These are phyloP conservation scores for Aphanoascus verrucosus DNA, from an alignment of 2,329 filamentous ascomycete genomes.

Conservation along the genomic window DNA sequence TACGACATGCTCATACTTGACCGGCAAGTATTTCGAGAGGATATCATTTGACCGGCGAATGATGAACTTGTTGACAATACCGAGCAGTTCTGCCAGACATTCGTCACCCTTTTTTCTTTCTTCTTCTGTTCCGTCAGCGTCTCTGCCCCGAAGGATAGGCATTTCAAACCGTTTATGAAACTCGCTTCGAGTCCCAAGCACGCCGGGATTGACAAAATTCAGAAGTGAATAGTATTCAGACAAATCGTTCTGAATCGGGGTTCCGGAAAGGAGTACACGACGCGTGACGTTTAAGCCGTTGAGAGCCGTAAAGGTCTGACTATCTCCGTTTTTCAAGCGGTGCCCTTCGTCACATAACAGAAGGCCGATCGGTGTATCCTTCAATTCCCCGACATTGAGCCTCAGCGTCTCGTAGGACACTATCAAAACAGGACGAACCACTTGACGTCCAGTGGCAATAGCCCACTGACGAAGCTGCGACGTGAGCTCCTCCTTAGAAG, in stretches of 20 bases:
- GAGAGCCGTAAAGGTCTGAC: slow-evolving; percentile 83
- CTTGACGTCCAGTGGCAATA: slow-evolving; percentile 75
- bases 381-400: slow-evolving; percentile 80
- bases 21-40: slow-evolving; percentile 87
- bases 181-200: slow-evolving; percentile 77
- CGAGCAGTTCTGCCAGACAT: slow-evolving; percentile 67
- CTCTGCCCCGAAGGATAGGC: slow-evolving; percentile 81
- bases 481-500: slow-evolving; percentile 83
- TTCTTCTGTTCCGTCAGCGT: slow-evolving; percentile 74
- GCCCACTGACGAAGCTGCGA: slow-evolving; percentile 90
- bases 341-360: slow-evolving; percentile 96
- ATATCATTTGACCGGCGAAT: slow-evolving; percentile 97
- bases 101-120: slow-evolving; percentile 77
- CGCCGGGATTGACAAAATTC: slow-evolving; percentile 89
- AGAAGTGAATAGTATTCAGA: slow-evolving; percentile 94
- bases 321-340: slow-evolving; percentile 91
- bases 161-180: slow-evolving; percentile 92
- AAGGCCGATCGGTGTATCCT: slow-evolving; percentile 78
- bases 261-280: slow-evolving; percentile 89
- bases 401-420: slow-evolving; percentile 95
- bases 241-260: slow-evolving; percentile 96
- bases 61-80: slow-evolving; percentile 93
- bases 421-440: slow-evolving; percentile 88
- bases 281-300: slow-evolving; percentile 83
- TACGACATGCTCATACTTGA: slow-evolving; percentile 98